Conservation (phyloP, 2,329 filamentous ascomycete species). For the Chaetomium sp. region DNA sequence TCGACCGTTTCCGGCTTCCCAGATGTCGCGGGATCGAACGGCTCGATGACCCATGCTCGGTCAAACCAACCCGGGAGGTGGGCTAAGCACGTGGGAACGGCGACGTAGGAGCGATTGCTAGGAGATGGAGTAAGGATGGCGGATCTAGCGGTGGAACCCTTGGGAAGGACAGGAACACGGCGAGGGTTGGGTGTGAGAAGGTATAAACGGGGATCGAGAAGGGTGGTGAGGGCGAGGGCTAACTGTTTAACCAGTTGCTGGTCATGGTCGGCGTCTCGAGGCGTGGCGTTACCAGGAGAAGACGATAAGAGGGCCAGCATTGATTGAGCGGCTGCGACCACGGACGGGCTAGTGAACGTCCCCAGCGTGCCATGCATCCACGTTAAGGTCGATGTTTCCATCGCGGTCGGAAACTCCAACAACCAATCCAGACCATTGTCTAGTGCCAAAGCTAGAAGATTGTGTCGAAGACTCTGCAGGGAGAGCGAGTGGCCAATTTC, state of each 20-base stretch:
- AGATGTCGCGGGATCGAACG: slow-evolving; percentile 13
- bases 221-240: slow-evolving; percentile 1
- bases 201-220: slow-evolving; percentile 14
- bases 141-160: not conserved
- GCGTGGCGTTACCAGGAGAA: too few relatives aligned
- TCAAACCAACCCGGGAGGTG: slow-evolving; percentile 14
- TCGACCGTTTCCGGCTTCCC: not conserved
- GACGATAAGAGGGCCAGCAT: slow-evolving; percentile 2
- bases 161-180: slow-evolving; percentile 5
- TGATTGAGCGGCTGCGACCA: not conserved
- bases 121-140: slow-evolving; percentile 4
- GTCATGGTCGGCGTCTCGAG: too few relatives aligned
- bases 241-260: not conserved
- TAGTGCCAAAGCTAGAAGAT: slow-evolving; percentile 2
- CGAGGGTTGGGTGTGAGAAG: slow-evolving; percentile 15
- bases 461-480: not conserved
- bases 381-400: not conserved
- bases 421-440: slow-evolving; percentile 10
- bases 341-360: not conserved
- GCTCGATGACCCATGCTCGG: slow-evolving; percentile 22
- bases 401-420: slow-evolving; percentile 8
- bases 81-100: slow-evolving; percentile 15
- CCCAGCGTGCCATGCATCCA: slow-evolving; percentile 1
- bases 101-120: slow-evolving; percentile 18
- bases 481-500: not conserved